These are phyloP conservation scores for Symbiodinium natans DNA, from an alignment of 73 alveolate species.

Conservation along the genomic window DNA sequence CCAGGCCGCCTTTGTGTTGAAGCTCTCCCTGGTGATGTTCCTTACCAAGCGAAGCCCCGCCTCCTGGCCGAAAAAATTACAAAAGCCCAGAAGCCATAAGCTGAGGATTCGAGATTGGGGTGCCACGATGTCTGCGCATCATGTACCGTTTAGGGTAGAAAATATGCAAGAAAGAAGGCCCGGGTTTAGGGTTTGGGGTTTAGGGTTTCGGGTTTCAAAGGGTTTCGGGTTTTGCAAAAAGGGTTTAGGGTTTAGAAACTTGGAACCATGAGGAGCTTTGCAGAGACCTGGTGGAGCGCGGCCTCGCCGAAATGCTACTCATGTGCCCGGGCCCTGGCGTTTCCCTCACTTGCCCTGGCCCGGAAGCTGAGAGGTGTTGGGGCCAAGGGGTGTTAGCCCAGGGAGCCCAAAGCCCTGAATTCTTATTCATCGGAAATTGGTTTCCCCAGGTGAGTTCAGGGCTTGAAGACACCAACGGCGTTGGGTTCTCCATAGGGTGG, in stretches of 20 bases:
- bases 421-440: neutral
- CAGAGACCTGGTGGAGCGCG: conserved; percentile 67
- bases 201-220: neutral
- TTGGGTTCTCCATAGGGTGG: neutral
- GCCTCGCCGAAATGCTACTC: conserved; percentile 48
- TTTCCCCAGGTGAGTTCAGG: neutral
- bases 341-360: neutral
- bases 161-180: too few relatives aligned
- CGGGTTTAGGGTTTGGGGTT: neutral
- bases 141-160: neutral
- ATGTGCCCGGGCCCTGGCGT: conserved; percentile 1
- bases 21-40: conserved; percentile 86
- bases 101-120: too few relatives aligned
- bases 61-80: neutral
- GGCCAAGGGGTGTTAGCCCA: neutral
- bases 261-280: conserved; percentile 32
- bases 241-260: neutral
- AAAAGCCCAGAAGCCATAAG: neutral
- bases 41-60: conserved; percentile 68
- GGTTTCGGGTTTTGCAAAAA: neutral
- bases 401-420: neutral
- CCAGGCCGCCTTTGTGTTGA: conserved; percentile 52
- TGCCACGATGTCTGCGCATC: neutral
- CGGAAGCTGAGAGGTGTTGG: neutral
- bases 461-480: neutral